A percentile compares a stretch with the other conserved stretches of the same genome.
Conservation (phyloP, 1,284 basidiomycete species). For the Boletus smithii region DNA sequence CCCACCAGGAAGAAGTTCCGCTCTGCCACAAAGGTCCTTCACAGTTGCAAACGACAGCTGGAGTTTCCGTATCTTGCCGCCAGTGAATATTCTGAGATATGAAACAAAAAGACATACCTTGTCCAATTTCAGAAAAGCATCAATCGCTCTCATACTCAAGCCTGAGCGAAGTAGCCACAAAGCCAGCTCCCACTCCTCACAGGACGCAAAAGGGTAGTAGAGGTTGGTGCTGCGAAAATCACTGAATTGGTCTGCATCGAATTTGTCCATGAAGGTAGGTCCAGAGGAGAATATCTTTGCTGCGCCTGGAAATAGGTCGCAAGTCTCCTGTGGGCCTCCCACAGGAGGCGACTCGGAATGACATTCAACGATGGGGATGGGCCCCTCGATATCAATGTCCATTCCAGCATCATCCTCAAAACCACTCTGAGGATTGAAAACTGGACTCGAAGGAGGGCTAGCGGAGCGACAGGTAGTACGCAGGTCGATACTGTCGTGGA, state of each 20-base stretch:
- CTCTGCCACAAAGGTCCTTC: not conserved
- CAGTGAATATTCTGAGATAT: too few species aligned
- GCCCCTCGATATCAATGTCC: too few species aligned
- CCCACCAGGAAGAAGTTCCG: constrained; percentile 8
- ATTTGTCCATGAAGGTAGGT: not conserved
- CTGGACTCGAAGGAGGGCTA: too few species aligned
- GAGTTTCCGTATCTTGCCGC: not conserved
- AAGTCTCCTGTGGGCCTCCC: not conserved
- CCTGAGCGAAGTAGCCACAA: not conserved
- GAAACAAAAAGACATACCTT: not conserved
- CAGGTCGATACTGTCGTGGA: too few species aligned
- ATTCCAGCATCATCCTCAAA: too few species aligned
- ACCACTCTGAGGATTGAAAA: too few species aligned
- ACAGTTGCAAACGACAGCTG: constrained; percentile 5
- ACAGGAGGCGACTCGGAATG: too few species aligned
- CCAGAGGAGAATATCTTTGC: not conserved
- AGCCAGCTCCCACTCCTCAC: not conserved
- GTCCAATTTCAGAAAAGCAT: not conserved
- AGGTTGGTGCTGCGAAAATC: not conserved
- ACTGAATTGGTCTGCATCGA: not conserved
- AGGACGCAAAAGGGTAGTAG: not conserved
- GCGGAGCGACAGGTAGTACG: too few species aligned
- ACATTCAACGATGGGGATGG: too few species aligned
- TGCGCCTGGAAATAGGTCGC: not conserved
- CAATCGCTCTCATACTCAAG: not conserved